Evolutionary conservation across 176 grass and related monocot species (phyloP).

Genomic region (Poa pratensis): DNA sequence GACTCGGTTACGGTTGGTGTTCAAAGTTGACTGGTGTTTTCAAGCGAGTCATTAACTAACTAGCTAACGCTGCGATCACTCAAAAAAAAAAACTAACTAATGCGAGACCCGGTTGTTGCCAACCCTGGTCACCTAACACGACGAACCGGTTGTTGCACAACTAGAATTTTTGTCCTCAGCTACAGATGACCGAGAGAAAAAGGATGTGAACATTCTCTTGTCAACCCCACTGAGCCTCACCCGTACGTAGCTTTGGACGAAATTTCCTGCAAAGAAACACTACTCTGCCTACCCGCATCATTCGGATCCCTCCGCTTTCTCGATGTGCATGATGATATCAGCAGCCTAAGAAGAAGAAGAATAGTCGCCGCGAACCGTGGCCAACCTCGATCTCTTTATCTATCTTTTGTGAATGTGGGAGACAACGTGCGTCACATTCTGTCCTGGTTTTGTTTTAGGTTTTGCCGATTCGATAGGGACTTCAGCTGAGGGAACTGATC

Average conservation of each 20-base stretch:
- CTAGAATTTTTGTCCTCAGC: not conserved
- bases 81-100: no score
- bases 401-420: not conserved
- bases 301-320: not conserved
- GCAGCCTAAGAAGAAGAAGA: not conserved
- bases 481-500: no score
- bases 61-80: no score
- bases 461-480: not conserved
- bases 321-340: not conserved
- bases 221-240: not conserved
- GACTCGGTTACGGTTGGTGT: not conserved
- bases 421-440: not conserved
- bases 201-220: not conserved
- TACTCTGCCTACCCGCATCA: not conserved
- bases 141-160: not conserved
- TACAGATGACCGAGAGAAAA: not conserved
- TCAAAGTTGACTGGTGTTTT: not conserved
- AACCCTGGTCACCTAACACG: slow-evolving; percentile 1
- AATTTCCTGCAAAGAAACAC: not conserved
- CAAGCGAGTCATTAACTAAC: slow-evolving; percentile 30
- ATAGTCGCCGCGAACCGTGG: not conserved
- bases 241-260: not conserved
- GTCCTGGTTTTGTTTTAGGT: not conserved
- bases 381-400: not conserved
- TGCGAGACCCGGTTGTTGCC: not conserved